Base-by-base conservation (phyloP, 306 rosid genomes). In the Parietaria judaica region DNA sequence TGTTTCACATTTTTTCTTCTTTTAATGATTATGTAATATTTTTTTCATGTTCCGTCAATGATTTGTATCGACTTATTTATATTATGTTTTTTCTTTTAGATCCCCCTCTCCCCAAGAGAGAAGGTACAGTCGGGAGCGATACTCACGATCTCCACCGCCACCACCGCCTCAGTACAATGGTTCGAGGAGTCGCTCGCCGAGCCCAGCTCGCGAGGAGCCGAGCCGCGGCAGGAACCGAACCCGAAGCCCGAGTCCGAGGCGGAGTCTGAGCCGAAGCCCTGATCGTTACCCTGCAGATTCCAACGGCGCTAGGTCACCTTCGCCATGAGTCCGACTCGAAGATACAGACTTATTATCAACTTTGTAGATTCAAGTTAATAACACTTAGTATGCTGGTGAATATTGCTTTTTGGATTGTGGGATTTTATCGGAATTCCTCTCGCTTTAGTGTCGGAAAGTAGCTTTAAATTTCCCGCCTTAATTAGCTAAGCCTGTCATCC, bases 41-140 rank as follows among this genome's bases (percentile, higher is more conserved):
- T n/a, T 54, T 10, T 41, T 41, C 9, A 8, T 41, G 3, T 54
- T 55, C 15, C 44, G 44, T 10, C n/a, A 6, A 44, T 41, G 59
- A 15, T 12, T 8, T 50, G 54, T 50, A 17, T 54, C 17, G 4
- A n/a, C 9, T 3, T 2, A 15, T 23, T 16, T 11, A 3, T 54
- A 17, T 66, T 43, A 54, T 49, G 59, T 34, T 61, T 61, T 9
- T 16, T 61, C 54, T 63, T 50, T 63, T 17, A 94, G 99, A 66
- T 88, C 99, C 14, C 62, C 63, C 8, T 83, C 99, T 12, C 97
- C 97, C 3, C 81, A 63, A 53, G 99, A 65, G 36, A 79, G 83
- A 83, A 80, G 84, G 68, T 72, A 75, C 65, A 82, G 84, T 53
- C 76, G 84, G 38, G 98, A 82, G 76, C 77, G 82, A 68, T 49